Conservation (phyloP, 768 basidiomycete genomes). For the Panaeolus papilionaceus region DNA sequence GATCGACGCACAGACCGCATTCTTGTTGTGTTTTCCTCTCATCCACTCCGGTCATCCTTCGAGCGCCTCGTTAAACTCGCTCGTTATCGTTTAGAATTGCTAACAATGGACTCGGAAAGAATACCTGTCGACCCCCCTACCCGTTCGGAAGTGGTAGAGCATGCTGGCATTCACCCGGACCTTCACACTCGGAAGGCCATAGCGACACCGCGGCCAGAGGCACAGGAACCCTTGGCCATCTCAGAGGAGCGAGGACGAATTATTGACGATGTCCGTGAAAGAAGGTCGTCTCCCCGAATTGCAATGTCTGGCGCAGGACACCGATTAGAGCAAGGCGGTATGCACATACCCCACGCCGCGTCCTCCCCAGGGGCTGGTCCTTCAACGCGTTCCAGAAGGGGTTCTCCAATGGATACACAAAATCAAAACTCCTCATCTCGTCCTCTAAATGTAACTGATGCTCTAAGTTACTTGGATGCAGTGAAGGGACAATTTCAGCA, state of each 20-base stretch:
- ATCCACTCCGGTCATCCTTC: slow-evolving; percentile 24
- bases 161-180: slow-evolving; percentile 13
- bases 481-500: slow-evolving; percentile 92
- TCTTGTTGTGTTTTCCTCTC: slow-evolving; percentile 27
- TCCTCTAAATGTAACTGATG: slow-evolving; percentile 94
- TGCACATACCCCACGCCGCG: slow-evolving; percentile 17
- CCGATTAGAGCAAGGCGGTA: slow-evolving; percentile 17
- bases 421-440: slow-evolving; percentile 46
- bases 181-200: slow-evolving; percentile 17
- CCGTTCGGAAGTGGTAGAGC: slow-evolving; percentile 1
- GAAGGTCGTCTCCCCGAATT: slow-evolving; percentile 19
- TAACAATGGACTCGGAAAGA: slow-evolving; percentile 22
- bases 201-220: slow-evolving; percentile 21
- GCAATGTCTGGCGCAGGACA: slow-evolving; percentile 11
- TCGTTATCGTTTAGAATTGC: neutral
- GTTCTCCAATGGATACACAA: slow-evolving; percentile 38
- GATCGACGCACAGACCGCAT: slow-evolving; percentile 35
- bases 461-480: slow-evolving; percentile 89
- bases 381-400: slow-evolving; percentile 29
- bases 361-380: slow-evolving; percentile 17
- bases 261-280: neutral
- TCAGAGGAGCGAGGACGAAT: slow-evolving; percentile 6
- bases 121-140: slow-evolving; percentile 24
- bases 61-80: slow-evolving; percentile 5
- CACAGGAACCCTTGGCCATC: slow-evolving; percentile 5